Evolutionary conservation across 805 yeast species (phyloP), one percentile per base, ranked within the genome.

Genomic region (Candida endomychidarum): DNA sequence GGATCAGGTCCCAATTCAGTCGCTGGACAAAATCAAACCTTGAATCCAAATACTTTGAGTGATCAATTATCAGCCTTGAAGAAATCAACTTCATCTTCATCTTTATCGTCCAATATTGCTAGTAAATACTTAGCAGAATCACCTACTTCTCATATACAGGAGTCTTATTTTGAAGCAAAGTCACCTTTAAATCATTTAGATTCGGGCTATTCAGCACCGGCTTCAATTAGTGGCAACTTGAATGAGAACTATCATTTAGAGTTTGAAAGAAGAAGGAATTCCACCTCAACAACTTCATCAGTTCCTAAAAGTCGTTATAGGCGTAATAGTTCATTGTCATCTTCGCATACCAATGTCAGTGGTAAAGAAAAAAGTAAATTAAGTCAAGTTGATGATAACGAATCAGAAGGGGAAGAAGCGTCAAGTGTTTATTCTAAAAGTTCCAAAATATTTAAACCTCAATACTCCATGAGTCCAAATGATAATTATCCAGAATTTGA

Each of bases 271-370:
- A 46, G 49, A 31, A 26, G 43, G 16, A 38, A 38, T 25, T 43
- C 47, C 2, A 20, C 43, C 1, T 43, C 48, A 5, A 37, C 45
- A 6, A 35, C 41, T 14, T 36, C 45, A 1, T 38, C 46, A 4
- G 21, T 32, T 8, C 30, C 42, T 8, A 40, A 33, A 14, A 15
- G 11, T 7, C 15, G 32, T 11, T 45, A 35, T 16, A 42, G 53
- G 36, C 42, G 57, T 9, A 49, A 52, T 37, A 48, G 56, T 30
- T 54, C 58, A 6, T 23, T 52, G 10, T 43, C 55, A 5, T 51
- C 58, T 2, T 34, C 49, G 10, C 45, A 41, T 8, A 49, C 57
- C 5, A 34, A 23, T 30, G 29, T 30, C 3, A 44, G 38, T 22
- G 2, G 20, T 7, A 25, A 34, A 37, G 40, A 35, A 22, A 30